Conservation (phyloP, 2,329 filamentous ascomycete genomes). For the Cephalotrichum gorgonifer region DNA sequence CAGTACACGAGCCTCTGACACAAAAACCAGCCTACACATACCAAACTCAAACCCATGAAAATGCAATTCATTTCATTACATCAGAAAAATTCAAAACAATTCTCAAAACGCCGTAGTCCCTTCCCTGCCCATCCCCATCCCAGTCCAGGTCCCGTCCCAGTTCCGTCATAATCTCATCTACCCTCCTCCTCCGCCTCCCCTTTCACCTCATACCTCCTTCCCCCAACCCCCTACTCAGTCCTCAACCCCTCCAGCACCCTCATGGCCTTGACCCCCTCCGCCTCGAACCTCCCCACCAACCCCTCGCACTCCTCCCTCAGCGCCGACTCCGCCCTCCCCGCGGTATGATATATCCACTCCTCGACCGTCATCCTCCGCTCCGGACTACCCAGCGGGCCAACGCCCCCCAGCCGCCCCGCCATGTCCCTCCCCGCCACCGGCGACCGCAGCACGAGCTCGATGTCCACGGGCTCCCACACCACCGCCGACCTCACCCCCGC, state of each 20-base stretch:
- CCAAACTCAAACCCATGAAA: too few relatives aligned
- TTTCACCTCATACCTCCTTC: background rate
- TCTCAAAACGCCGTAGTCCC: too few relatives aligned
- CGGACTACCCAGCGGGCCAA: slow-evolving; percentile 55
- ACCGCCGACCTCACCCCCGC: slow-evolving; percentile 43
- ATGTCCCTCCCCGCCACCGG: slow-evolving; percentile 11
- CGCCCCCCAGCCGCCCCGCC: slow-evolving; percentile 42
- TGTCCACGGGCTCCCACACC: slow-evolving; percentile 64
- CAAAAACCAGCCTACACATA: too few relatives aligned
- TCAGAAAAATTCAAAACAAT: too few relatives aligned
- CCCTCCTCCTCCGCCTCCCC: background rate
- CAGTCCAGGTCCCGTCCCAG: too few relatives aligned
- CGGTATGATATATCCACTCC: slow-evolving; percentile 82
- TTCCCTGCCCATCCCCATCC: too few relatives aligned
- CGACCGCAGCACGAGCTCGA: slow-evolving; percentile 59
- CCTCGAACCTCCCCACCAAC: slow-evolving; percentile 75
- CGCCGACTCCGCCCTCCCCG: slow-evolving; percentile 67
- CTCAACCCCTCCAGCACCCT: slow-evolving; percentile 64
- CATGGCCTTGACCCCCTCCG: slow-evolving; percentile 70
- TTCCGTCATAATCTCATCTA: background rate
- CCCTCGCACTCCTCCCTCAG: slow-evolving; percentile 73
- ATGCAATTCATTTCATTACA: too few relatives aligned
- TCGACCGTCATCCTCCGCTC: slow-evolving; percentile 91
- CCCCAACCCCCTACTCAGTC: slow-evolving; percentile 26
- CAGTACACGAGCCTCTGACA: too few relatives aligned